phyloP scores from a whole-genome alignment of 257 asterid genomes.

The Petunia axillaris region DNA sequence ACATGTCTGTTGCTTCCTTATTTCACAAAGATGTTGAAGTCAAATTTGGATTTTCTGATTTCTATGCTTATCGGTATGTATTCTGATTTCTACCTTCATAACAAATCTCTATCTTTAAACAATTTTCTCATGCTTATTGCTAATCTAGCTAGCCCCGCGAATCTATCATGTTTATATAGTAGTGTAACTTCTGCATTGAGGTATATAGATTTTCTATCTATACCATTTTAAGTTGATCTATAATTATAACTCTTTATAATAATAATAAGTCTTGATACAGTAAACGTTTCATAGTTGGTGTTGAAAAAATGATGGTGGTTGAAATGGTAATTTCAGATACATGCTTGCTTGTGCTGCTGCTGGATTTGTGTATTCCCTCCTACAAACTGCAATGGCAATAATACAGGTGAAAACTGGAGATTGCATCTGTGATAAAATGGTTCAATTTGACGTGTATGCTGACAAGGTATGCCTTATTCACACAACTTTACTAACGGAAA shows the following conservation, averaged over 20 bases:
- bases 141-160: neutral
- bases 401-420: conserved; percentile 19
- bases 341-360: conserved; percentile 11
- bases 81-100: neutral
- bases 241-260: neutral
- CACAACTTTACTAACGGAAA: neutral
- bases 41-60: conserved; percentile 22
- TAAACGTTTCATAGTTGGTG: neutral
- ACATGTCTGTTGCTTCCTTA: conserved; percentile 13
- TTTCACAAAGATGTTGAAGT: conserved; percentile 20
- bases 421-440: neutral
- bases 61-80: conserved; percentile 24
- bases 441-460: conserved; percentile 19
- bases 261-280: neutral
- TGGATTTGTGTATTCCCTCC: conserved; percentile 27
- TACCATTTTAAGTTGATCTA: neutral
- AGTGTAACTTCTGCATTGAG: no score
- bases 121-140: no score
- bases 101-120: neutral
- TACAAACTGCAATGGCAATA: conserved; percentile 20
- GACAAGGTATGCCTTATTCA: neutral
- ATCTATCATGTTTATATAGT: neutral
- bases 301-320: neutral
- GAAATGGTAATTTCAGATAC: neutral
- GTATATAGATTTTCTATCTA: no score